Evolutionary conservation across 768 basidiomycete species (phyloP).

Genomic region (Pisolithus marmoratus): DNA sequence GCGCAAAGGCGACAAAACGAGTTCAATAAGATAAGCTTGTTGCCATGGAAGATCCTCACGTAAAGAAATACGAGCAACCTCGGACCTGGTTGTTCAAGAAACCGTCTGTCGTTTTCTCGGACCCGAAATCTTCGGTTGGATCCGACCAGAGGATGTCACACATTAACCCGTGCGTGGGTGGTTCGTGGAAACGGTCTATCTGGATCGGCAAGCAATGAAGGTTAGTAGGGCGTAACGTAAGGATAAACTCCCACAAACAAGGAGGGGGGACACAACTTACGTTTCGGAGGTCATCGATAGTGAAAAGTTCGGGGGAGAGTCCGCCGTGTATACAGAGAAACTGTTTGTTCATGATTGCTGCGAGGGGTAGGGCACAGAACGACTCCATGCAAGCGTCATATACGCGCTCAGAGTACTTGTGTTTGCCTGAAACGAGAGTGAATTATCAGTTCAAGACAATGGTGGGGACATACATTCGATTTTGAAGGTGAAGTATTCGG

Average conservation of each 20-base stretch:
- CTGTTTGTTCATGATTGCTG: slow-evolving; percentile 77
- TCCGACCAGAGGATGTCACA: slow-evolving; percentile 76
- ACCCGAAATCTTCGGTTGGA: slow-evolving; percentile 67
- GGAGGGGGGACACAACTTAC: slow-evolving; percentile 29
- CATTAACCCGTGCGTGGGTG: slow-evolving; percentile 69
- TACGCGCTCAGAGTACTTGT: slow-evolving; percentile 70
- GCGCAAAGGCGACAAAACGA: not conserved
- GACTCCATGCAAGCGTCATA: slow-evolving; percentile 73
- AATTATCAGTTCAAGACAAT: not conserved
- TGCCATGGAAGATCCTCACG: slow-evolving; percentile 33
- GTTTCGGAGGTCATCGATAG: slow-evolving; percentile 57
- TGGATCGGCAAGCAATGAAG: slow-evolving; percentile 16
- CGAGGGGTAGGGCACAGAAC: slow-evolving; percentile 66
- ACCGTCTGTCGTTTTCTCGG: slow-evolving; percentile 56
- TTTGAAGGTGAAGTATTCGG: slow-evolving; percentile 61
- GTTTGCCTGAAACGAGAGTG: slow-evolving; percentile 44
- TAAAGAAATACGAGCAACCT: slow-evolving; percentile 74
- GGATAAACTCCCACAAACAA: too few relatives aligned
- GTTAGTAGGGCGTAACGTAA: too few relatives aligned
- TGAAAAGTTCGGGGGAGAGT: slow-evolving; percentile 63
- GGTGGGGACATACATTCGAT: slow-evolving; percentile 33
- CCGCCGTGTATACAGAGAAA: slow-evolving; percentile 76
- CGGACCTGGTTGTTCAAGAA: slow-evolving; percentile 72
- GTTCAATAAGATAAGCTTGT: not conserved
- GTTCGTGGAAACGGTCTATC: slow-evolving; percentile 71